These are phyloP conservation scores for Phymatotrichopsis omnivora DNA, from an alignment of 2,329 filamentous ascomycete species.

Conservation along the genomic window DNA sequence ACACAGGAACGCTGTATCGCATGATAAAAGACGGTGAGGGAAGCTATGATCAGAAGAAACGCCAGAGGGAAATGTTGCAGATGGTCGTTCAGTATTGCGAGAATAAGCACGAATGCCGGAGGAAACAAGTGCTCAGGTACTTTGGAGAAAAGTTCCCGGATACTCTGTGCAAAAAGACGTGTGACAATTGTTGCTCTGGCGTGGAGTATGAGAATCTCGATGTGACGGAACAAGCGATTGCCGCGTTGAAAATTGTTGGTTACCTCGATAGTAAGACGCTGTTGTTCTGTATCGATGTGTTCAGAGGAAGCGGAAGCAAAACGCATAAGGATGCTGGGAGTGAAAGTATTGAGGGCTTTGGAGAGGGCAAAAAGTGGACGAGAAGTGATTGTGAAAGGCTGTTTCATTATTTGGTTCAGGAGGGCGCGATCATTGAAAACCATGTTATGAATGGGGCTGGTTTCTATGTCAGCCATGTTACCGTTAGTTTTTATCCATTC, in stretches of 20 bases:
- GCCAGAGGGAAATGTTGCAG: conserved; percentile 75
- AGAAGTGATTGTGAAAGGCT: conserved; percentile 71
- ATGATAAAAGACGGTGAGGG: conserved; percentile 80
- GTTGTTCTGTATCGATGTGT: conserved; percentile 71
- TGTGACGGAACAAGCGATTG: conserved; percentile 62
- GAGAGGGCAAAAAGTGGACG: conserved; percentile 58
- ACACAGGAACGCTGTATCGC: conserved; percentile 60
- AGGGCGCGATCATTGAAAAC: conserved; percentile 62
- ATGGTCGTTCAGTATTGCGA: conserved; percentile 82
- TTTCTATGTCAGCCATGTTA: conserved; percentile 66
- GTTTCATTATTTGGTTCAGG: conserved; percentile 64
- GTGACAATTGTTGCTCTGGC: conserved; percentile 80
- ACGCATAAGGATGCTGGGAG: conserved; percentile 47
- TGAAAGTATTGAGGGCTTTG: conserved; percentile 49
- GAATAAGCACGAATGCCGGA: conserved; percentile 75
- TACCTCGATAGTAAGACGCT: conserved; percentile 58
- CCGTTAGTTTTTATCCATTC: conserved; percentile 40
- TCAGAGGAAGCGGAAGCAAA: conserved; percentile 59
- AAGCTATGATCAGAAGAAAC: conserved; percentile 65
- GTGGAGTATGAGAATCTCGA: conserved; percentile 62
- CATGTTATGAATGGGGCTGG: conserved; percentile 53
- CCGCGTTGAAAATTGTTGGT: conserved; percentile 58
- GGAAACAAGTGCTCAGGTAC: conserved; percentile 82
- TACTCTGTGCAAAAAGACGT: conserved; percentile 60
- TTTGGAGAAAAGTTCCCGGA: conserved; percentile 76